A percentile compares a stretch with the other conserved stretches of the same genome.
Evolutionary conservation across 106 monocot genomes (phyloP).

Genomic region (Dendrobium officinale): DNA sequence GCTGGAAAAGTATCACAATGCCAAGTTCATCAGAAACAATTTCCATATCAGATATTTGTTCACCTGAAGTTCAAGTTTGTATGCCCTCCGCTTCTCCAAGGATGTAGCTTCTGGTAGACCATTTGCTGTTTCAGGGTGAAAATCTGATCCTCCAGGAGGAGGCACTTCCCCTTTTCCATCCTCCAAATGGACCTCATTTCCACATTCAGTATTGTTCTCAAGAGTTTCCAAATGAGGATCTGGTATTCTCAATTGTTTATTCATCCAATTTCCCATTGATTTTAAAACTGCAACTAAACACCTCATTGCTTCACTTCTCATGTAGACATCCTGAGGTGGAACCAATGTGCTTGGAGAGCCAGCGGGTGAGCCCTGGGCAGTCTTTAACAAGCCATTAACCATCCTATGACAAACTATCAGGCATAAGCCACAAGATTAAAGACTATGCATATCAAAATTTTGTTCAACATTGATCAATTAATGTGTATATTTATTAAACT

Average conservation of each 20-base stretch:
- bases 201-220: slow-evolving; percentile 41
- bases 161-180: slow-evolving; percentile 49
- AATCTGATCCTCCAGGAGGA: slow-evolving; percentile 45
- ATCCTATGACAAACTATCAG: slow-evolving; percentile 39
- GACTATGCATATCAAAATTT: no score
- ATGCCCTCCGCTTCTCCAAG: slow-evolving; percentile 83
- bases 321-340: slow-evolving; percentile 66
- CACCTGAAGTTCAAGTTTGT: slow-evolving; percentile 96
- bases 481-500: neutral
- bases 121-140: slow-evolving; percentile 56
- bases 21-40: slow-evolving; percentile 1
- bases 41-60: neutral
- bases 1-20: neutral
- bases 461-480: neutral
- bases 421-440: neutral
- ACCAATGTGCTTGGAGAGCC: slow-evolving; percentile 61
- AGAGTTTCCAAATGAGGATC: slow-evolving; percentile 52
- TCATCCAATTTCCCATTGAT: slow-evolving; percentile 97
- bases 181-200: slow-evolving; percentile 28
- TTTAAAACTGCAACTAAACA: slow-evolving; percentile 81
- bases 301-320: slow-evolving; percentile 90
- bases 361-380: slow-evolving; percentile 77
- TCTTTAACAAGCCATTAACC: slow-evolving; percentile 85
- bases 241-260: slow-evolving; percentile 84
- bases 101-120: slow-evolving; percentile 51